phyloP scores from a whole-genome alignment of 768 basidiomycete species.

The Leccinum subtestaceum region DNA sequence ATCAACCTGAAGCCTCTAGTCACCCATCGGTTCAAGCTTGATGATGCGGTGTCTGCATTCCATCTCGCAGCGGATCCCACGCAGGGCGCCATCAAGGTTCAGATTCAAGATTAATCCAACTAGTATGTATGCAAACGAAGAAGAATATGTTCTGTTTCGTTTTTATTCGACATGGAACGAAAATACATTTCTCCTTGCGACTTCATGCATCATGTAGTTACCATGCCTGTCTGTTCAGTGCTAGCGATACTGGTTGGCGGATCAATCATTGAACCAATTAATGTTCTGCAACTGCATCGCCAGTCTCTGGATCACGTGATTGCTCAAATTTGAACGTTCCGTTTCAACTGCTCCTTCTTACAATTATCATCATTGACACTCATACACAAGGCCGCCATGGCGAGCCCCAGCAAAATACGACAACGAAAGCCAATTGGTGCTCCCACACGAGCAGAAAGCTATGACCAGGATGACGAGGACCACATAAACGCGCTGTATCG shows the following conservation, averaged over 20 bases:
- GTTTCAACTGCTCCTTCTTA: neutral
- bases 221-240: neutral
- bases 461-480: conserved; percentile 48
- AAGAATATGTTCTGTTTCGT: neutral
- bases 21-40: conserved; percentile 71
- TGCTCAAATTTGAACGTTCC: conserved; percentile 1
- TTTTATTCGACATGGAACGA: neutral
- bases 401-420: conserved; percentile 33
- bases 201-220: neutral
- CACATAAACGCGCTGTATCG: conserved; percentile 49
- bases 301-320: conserved; percentile 23
- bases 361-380: conserved; percentile 3
- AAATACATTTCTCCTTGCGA: neutral
- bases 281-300: neutral
- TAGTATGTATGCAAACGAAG: neutral
- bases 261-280: neutral
- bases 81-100: conserved; percentile 69
- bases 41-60: conserved; percentile 76
- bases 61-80: conserved; percentile 66
- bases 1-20: conserved; percentile 75
- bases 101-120: conserved; percentile 48
- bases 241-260: neutral
- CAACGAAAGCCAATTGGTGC: conserved; percentile 23
- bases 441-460: conserved; percentile 22
- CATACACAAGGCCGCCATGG: conserved; percentile 23